phyloP scores from a whole-genome alignment of 1,284 basidiomycete species.

The Fistulina hepatica region DNA sequence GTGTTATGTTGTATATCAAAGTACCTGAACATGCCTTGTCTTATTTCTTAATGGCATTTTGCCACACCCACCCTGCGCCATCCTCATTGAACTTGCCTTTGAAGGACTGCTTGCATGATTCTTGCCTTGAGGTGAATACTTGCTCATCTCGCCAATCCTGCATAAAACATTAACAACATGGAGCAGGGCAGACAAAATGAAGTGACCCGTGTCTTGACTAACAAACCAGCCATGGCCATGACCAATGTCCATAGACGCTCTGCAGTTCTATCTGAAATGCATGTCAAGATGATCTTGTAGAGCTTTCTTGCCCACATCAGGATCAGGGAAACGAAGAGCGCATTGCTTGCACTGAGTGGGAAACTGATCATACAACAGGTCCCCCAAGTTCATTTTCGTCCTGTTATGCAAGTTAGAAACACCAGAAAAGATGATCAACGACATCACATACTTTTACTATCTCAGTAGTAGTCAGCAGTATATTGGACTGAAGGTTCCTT shows the following conservation, averaged over 20 bases:
- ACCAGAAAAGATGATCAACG: constrained; percentile 3
- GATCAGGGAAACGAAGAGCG: constrained; percentile 77
- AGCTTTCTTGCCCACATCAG: constrained; percentile 57
- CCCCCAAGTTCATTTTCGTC: constrained; percentile 42
- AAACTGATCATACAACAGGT: constrained; percentile 64
- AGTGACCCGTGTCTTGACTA: constrained; percentile 59
- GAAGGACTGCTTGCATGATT: constrained; percentile 86
- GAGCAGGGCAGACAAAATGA: constrained; percentile 8
- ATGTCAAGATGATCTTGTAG: constrained; percentile 91
- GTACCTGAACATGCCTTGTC: too few species aligned
- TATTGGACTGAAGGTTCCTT: constrained; percentile 54
- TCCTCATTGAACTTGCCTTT: constrained; percentile 93
- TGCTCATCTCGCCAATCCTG: constrained; percentile 72
- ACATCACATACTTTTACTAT: constrained; percentile 65
- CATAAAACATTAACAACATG: constrained; percentile 12
- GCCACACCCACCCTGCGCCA: constrained; percentile 98
- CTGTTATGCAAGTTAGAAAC: constrained; percentile 26
- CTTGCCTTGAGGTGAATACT: constrained; percentile 42
- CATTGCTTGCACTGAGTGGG: constrained; percentile 90
- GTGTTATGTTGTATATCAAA: too few species aligned
- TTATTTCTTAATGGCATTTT: constrained; percentile 78
- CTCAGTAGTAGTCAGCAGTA: constrained; percentile 62
- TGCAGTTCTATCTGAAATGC: constrained; percentile 93
- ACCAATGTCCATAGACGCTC: constrained; percentile 74
- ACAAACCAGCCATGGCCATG: constrained; percentile 91